Conservation (phyloP, 2,329 filamentous ascomycete species). For the Penicillium aurantiogriseum region DNA sequence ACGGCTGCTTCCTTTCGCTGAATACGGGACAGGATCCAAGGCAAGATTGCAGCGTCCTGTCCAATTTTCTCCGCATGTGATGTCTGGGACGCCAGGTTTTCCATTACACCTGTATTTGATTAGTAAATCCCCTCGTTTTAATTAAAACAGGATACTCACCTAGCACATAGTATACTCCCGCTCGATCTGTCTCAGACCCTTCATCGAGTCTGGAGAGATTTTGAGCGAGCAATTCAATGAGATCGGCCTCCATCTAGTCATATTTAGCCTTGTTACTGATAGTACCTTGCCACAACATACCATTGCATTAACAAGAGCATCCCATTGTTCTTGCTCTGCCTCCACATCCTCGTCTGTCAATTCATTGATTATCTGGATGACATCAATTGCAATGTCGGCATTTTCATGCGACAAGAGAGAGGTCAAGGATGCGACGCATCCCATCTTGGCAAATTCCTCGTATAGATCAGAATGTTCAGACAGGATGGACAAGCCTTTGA, state of each 20-base stretch:
- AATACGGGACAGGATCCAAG: slow-evolving; percentile 76
- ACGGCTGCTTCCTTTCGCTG: slow-evolving; percentile 66
- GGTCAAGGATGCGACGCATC: slow-evolving; percentile 71
- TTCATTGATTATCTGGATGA: slow-evolving; percentile 84
- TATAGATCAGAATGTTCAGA: slow-evolving; percentile 85
- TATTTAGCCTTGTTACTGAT: slow-evolving; percentile 16
- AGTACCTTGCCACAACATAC: slow-evolving; percentile 26
- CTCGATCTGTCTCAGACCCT: slow-evolving; percentile 66
- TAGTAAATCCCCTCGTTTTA: slow-evolving; percentile 1
- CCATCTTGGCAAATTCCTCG: slow-evolving; percentile 72
- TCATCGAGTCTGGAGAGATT: slow-evolving; percentile 77
- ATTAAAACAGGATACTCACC: slow-evolving; percentile 32
- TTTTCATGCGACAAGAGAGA: slow-evolving; percentile 89
- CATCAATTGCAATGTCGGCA: slow-evolving; percentile 90
- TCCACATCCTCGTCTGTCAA: slow-evolving; percentile 90
- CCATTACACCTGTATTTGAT: slow-evolving; percentile 59
- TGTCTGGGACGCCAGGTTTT: slow-evolving; percentile 76
- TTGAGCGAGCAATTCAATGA: slow-evolving; percentile 48
- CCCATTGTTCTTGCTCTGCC: slow-evolving; percentile 78
- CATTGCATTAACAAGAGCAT: slow-evolving; percentile 65
- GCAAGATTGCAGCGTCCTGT: slow-evolving; percentile 63
- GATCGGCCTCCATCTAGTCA: slow-evolving; percentile 41
- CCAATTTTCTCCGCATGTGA: slow-evolving; percentile 70
- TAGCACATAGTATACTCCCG: slow-evolving; percentile 82
- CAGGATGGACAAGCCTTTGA: slow-evolving; percentile 82